Conservation (phyloP, 75 land plant genomes). For the Sequoia sempervirens region DNA sequence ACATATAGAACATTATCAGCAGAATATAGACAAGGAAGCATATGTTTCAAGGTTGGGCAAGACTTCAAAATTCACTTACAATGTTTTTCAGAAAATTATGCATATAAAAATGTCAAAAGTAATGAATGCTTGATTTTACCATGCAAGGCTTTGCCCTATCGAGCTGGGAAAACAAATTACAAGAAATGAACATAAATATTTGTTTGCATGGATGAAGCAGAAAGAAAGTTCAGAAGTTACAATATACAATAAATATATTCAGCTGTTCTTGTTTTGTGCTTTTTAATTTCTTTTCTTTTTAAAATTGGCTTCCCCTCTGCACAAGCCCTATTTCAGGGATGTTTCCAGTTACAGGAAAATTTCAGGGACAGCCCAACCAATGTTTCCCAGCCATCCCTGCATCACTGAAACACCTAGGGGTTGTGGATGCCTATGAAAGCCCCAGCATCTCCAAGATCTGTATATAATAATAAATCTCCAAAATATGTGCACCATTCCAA, state of each 20-base stretch:
- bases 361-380: no score
- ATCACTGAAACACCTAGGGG: no score
- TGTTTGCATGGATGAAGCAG: not conserved
- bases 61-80: not conserved
- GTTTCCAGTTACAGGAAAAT: no score
- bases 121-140: not conserved
- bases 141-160: conserved; percentile 3
- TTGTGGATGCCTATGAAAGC: no score
- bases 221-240: not conserved
- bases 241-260: not conserved
- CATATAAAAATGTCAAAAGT: conserved; percentile 1
- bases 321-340: no score
- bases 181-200: not conserved
- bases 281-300: no score
- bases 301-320: no score
- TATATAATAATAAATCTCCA: not conserved
- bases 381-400: no score
- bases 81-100: not conserved
- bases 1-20: not conserved
- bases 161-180: not conserved
- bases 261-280: not conserved
- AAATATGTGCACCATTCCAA: not conserved
- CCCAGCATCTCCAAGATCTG: not conserved
- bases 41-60: not conserved
- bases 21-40: not conserved